Evolutionary conservation across 768 basidiomycete genomes (phyloP), one percentile per base, ranked within the genome.

Genomic region (Lactarius vividus): DNA sequence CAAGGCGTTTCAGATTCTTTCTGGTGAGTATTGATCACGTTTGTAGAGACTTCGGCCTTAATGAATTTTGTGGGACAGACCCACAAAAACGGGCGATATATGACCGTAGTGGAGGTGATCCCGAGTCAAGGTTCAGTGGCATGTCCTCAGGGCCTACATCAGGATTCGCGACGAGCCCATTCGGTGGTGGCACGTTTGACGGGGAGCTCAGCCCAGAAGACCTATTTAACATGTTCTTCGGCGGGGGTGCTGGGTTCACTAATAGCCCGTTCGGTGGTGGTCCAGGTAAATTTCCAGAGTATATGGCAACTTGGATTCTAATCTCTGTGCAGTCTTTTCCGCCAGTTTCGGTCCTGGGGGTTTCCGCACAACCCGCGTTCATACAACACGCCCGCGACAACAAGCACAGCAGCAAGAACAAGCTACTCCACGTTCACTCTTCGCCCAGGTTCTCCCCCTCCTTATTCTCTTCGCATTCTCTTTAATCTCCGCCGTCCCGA

Each of bases 191-290:
- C 8, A 79, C 80, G 20, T 92, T 89, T 72, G 90, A 92, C 15
- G 86, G 86, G 62, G 96, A 98, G 77, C 80, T 98, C 71, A 95
- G 91, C 63, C 95, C 96, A 6, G 96, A 98, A 77, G 96, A 98
- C 65, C 74, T 98, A 63, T 98, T 98, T 80, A 96, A 98, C 74
- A 95, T 96, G 91, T 97, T 98, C 85, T 98, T 98, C 75, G 94
- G 94, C 20, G 90, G 90, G 28, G 85, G 82, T 23, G 82, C 83
- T 1, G 83, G 81, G 63, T 85, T 83, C 29, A 81, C 82, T 9
- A 37, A 23, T 7, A 37, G 46, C 5, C 10, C 23, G 11, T 84
- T 86, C 74, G 84, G 86, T n/a, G 80, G 83, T 13, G 82, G 84
- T 2, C 84, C 86, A 66, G 72, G 75, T 75, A 69, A 59, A 70